Conservation (phyloP, 192 early-diverging fungal species). For the Coemansia interrupta region DNA sequence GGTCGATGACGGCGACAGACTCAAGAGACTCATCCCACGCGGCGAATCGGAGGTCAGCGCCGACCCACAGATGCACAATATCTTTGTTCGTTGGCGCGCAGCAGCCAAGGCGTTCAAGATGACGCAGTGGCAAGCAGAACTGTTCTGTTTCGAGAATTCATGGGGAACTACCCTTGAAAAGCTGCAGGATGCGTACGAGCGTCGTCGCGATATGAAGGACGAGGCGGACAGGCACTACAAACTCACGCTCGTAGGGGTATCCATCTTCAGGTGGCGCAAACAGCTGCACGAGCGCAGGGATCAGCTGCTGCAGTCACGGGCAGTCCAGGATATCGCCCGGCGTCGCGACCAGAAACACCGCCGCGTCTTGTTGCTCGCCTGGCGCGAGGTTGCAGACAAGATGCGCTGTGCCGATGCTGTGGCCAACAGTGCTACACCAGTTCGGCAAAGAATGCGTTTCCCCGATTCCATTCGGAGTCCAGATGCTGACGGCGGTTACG, state of each 20-base stretch:
- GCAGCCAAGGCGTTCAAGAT: too few relatives aligned
- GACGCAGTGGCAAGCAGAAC: too few relatives aligned
- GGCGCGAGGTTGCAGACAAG: conserved; percentile 28
- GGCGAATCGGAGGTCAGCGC: too few relatives aligned
- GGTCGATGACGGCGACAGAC: too few relatives aligned
- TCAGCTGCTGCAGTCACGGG: conserved; percentile 22
- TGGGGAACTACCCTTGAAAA: too few relatives aligned
- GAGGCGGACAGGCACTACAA: conserved; percentile 17
- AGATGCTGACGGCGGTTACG: too few relatives aligned
- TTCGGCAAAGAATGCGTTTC: background rate
- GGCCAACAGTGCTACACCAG: conserved; percentile 2
- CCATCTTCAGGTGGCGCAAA: conserved; percentile 5
- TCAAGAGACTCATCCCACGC: too few relatives aligned
- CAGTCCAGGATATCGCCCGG: conserved; percentile 28
- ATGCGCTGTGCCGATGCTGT: background rate
- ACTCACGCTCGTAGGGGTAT: background rate
- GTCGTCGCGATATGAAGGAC: background rate
- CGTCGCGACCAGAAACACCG: conserved; percentile 24
- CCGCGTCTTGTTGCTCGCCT: conserved; percentile 25
- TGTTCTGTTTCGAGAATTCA: too few relatives aligned
- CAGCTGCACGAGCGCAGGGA: conserved; percentile 10
- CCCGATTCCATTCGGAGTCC: too few relatives aligned
- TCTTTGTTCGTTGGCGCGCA: too few relatives aligned
- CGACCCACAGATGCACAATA: too few relatives aligned
- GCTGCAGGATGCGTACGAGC: too few relatives aligned